These are phyloP conservation scores for Aspergillus flavus DNA, from an alignment of 2,329 filamentous ascomycete genomes.

Conservation along the genomic window DNA sequence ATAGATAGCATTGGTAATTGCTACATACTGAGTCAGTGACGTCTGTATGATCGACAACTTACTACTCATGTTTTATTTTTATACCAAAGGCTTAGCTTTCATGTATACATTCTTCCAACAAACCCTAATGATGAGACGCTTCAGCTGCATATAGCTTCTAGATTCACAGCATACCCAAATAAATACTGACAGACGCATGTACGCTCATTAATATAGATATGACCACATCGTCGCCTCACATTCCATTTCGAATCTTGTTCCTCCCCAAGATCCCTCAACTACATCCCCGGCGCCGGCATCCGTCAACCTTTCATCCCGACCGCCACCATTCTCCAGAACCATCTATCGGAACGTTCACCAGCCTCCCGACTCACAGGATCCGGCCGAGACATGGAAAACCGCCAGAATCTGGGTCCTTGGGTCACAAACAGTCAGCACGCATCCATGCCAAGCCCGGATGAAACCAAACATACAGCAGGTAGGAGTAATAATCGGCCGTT, in stretches of 20 bases:
- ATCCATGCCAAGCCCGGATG: background rate
- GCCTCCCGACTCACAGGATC: background rate
- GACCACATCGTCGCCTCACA: background rate
- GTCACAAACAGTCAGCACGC: background rate
- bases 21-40: background rate
- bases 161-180: background rate
- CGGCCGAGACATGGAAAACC: background rate
- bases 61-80: background rate
- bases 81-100: background rate
- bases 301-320: background rate
- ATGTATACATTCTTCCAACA: background rate
- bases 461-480: slow-evolving; percentile 7
- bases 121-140: background rate
- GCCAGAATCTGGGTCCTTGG: background rate
- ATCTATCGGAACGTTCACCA: background rate
- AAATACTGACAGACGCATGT: background rate
- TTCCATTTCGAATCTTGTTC: background rate
- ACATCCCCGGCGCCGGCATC: background rate
- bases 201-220: background rate
- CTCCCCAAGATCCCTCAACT: background rate
- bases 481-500: slow-evolving; percentile 9
- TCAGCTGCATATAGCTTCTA: background rate
- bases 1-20: background rate
- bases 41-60: no score
- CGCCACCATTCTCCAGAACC: background rate